These are phyloP conservation scores for Grigorovia yakushimaensis DNA, from an alignment of 805 yeast genomes.

Conservation along the genomic window DNA sequence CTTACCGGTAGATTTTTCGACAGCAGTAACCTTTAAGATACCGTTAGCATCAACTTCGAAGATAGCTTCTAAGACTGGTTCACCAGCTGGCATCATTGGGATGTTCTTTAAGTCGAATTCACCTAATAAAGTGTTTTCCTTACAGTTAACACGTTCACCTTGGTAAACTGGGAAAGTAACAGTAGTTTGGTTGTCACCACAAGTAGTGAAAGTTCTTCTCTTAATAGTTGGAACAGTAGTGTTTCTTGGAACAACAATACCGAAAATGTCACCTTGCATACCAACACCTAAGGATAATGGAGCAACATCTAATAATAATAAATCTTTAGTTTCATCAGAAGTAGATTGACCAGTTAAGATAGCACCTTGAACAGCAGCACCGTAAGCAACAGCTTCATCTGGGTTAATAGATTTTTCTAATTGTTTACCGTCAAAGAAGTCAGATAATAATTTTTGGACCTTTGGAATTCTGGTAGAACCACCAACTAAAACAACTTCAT, in stretches of 20 bases:
- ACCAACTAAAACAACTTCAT: conserved; percentile 93
- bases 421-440: conserved; percentile 95
- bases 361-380: conserved; percentile 98
- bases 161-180: conserved; percentile 98
- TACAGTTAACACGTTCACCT: conserved; percentile 99
- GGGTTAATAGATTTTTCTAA: conserved; percentile 96
- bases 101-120: conserved; percentile 97
- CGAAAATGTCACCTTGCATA: conserved; percentile 98
- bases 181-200: conserved; percentile 96
- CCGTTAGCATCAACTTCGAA: conserved; percentile 99
- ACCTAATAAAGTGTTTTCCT: conserved; percentile 95
- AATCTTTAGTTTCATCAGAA: conserved; percentile 91
- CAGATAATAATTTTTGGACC: conserved; percentile 90
- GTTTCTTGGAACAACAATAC: conserved; percentile 98
- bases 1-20: conserved; percentile 97
- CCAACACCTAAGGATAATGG: conserved; percentile 99
- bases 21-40: conserved; percentile 97
- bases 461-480: conserved; percentile 98
- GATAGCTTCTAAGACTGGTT: conserved; percentile 97
- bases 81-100: conserved; percentile 98
- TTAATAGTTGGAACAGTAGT: conserved; percentile 98
- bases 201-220: conserved; percentile 98
- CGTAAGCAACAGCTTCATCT: conserved; percentile 98
- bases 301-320: conserved; percentile 90
- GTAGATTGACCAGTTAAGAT: conserved; percentile 92